phyloP scores from a whole-genome alignment of 2,329 filamentous ascomycete species.

The Claviceps sp. region DNA sequence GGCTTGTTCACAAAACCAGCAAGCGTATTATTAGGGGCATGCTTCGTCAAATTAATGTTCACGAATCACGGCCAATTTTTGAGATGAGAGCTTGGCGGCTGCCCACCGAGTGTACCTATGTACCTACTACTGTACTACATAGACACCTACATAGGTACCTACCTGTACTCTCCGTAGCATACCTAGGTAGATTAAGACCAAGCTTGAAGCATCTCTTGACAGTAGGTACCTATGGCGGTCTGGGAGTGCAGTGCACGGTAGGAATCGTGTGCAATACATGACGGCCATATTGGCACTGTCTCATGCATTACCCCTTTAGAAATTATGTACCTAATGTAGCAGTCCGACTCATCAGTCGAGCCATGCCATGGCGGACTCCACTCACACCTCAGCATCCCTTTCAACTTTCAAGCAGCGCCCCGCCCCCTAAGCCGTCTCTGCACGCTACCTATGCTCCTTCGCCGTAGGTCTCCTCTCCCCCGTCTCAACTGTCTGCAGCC shows the following conservation, averaged over 20 bases:
- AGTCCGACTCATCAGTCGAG: background rate
- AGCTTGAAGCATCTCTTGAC: background rate
- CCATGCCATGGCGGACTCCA: slow-evolving; percentile 28
- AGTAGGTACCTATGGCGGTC: background rate
- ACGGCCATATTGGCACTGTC: slow-evolving; percentile 4
- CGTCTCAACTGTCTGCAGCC: slow-evolving; percentile 8
- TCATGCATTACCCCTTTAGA: slow-evolving; percentile 9
- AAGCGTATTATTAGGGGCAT: background rate
- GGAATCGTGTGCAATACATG: rapidly evolving
- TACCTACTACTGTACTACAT: background rate
- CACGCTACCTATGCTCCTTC: background rate
- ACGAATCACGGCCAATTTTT: background rate
- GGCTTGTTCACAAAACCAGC: background rate
- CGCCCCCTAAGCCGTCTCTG: slow-evolving; percentile 5
- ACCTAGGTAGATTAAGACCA: background rate
- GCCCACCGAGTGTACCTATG: background rate
- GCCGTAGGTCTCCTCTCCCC: background rate
- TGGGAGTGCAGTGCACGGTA: background rate
- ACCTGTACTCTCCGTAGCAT: background rate
- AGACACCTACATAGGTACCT: background rate
- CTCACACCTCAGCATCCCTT: slow-evolving; percentile 23
- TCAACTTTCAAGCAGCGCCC: background rate
- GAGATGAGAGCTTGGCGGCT: slow-evolving; percentile 4
- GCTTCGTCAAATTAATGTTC: background rate
- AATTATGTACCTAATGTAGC: slow-evolving; percentile 11